Evolutionary conservation across 805 yeast genomes (phyloP), one percentile per base, ranked within the genome.

Genomic region (Osmozyma mogii): DNA sequence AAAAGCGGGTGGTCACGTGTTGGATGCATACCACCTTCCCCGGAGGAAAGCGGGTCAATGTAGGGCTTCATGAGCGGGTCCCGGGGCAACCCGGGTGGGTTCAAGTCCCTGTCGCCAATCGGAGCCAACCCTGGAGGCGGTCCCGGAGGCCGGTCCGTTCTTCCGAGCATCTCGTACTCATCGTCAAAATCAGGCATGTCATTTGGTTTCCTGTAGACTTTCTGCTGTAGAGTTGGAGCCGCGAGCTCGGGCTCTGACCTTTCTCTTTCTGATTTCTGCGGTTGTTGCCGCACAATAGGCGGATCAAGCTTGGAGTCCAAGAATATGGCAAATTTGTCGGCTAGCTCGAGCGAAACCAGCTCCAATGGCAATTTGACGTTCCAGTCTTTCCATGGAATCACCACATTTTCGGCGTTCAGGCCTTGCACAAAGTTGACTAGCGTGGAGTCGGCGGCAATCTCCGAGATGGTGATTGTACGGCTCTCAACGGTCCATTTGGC

Each of bases 131-230:
- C 38, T 18, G 28, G 13, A 13, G 24, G 14, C n/a, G 34, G 21
- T 10, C 18, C 17, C 24, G 26, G 7, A 9, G 37, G 30, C 19
- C 19, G 17, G 16, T 32, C 32, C 15, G 37, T 26, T 13, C 28
- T 28, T 35, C 38, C 23, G 51, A 32, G 32, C 20, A 61, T 46
- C 40, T 72, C 70, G 30, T 62, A 64, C 38, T 73, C 79, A 42
- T 69, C 75, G 15, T 69, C 75, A 35, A 69, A 73, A 19, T 58
- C 70, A 1, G 78, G 78, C 48, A 69, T 61, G 39, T 64, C 70
- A 13, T 41, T 30, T 2, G 64, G 59, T 22, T 45, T 41, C 10
- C 6, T 10, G 9, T 27, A n/a, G n/a, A n/a, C n/a, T n/a, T n/a
- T n/a, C n/a, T n/a, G n/a, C n/a, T n/a, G n/a, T n/a, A n/a, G n/a